These are phyloP conservation scores for Zea mays DNA, from an alignment of 176 grass and related monocot species.

Conservation along the genomic window Zm-B73-REFERENCE-NAM-5.0 NC_050100.1:44150001-44150500, in stretches of 20 bases:
- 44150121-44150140: constrained; percentile 70
- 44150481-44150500: neutral
- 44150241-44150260: constrained; percentile 65
- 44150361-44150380: constrained; percentile 27
- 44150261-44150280: constrained; percentile 55
- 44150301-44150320: constrained; percentile 82
- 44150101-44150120: constrained; percentile 58
- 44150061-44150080: constrained; percentile 58
- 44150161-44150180: constrained; percentile 63
- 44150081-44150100: constrained; percentile 60
- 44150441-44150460: neutral
- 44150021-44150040: constrained; percentile 60
- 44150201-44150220: constrained; percentile 74
- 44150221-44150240: constrained; percentile 70
- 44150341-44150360: constrained; percentile 35
- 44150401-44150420: constrained; percentile 13
- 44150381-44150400: constrained; percentile 23
- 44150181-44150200: constrained; percentile 66
- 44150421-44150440: constrained; percentile 5
- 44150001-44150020: constrained; percentile 93
- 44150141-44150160: constrained; percentile 57
- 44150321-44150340: constrained; percentile 65
- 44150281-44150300: constrained; percentile 54
- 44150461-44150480: neutral
- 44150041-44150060: constrained; percentile 79